A percentile compares a stretch with the other conserved stretches of the same genome.
Evolutionary conservation across 1,139 yeast genomes (phyloP).

Genomic region (Suhomyces bolitotheri): DNA sequence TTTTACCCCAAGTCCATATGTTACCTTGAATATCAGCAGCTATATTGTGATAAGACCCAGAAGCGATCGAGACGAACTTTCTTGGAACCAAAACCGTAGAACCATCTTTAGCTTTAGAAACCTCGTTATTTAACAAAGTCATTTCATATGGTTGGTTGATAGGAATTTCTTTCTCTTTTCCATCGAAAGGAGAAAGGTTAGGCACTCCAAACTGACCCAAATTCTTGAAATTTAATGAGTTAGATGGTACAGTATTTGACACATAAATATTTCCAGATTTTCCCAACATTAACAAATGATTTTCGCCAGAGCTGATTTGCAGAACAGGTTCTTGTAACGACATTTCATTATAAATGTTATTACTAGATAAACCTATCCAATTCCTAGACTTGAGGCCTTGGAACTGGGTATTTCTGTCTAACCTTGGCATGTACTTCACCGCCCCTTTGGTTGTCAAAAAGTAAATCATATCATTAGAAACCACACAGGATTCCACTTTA

Average conservation of each 20-base stretch:
- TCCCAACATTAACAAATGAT: conserved; percentile 66
- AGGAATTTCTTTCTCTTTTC: conserved; percentile 21
- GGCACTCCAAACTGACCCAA: conserved; percentile 89
- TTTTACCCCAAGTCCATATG: conserved; percentile 83
- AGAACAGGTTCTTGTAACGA: conserved; percentile 41
- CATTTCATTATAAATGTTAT: conserved; percentile 14
- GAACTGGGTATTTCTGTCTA: conserved; percentile 20
- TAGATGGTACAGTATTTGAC: conserved; percentile 40
- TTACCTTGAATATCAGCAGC: conserved; percentile 63
- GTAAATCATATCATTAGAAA: conserved; percentile 60
- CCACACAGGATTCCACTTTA: conserved; percentile 49
- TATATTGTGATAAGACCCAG: conserved; percentile 73
- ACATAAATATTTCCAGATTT: conserved; percentile 65
- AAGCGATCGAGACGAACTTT: conserved; percentile 57
- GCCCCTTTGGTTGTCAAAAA: conserved; percentile 56
- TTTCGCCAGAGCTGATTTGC: conserved; percentile 59
- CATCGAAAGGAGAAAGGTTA: conserved; percentile 56
- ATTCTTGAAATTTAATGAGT: conserved; percentile 29
- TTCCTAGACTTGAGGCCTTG: conserved; percentile 21
- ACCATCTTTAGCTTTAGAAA: conserved; percentile 24
- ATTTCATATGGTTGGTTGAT: conserved; percentile 34
- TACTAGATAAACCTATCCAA: conserved; percentile 25
- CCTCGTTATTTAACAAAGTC: conserved; percentile 38
- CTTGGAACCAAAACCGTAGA: conserved; percentile 38
- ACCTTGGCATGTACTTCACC: conserved; percentile 50